These are phyloP conservation scores for Aspergillus alliaceus DNA, from an alignment of 2,329 filamentous ascomycete genomes.

Conservation along the genomic window DNA sequence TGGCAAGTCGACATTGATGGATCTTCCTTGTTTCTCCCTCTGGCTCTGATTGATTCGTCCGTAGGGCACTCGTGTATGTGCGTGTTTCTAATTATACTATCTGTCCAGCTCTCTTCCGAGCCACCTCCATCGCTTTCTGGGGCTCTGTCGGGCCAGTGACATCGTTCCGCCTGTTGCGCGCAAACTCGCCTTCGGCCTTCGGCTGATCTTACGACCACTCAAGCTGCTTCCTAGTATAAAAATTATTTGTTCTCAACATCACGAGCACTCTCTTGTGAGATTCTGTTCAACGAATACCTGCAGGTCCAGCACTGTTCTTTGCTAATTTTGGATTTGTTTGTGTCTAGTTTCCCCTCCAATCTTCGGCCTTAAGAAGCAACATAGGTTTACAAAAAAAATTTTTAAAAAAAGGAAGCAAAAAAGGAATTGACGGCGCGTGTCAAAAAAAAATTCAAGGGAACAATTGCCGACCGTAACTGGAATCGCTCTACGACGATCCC, in stretches of 20 bases:
- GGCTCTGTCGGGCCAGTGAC: background rate
- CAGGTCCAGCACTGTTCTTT: background rate
- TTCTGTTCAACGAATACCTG: background rate
- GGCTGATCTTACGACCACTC: background rate
- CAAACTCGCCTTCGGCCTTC: conserved; percentile 2
- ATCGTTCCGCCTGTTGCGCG: background rate
- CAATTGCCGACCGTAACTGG: background rate
- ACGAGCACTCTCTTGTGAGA: background rate
- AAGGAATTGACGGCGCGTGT: background rate
- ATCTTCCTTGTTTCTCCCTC: background rate
- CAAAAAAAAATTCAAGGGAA: background rate
- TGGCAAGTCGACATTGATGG: background rate
- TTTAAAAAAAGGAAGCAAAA: background rate
- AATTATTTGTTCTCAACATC: background rate
- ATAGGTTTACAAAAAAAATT: background rate
- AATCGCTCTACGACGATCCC: background rate
- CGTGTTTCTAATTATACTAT: background rate
- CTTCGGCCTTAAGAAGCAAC: background rate
- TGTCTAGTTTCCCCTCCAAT: background rate
- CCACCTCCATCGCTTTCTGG: background rate
- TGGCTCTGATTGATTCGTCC: background rate
- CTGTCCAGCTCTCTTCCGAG: background rate
- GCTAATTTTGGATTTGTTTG: background rate
- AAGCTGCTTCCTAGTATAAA: background rate
- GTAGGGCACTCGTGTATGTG: background rate